Conservation (phyloP, 495 filamentous ascomycete genomes). For the Tuber magnatum region DNA sequence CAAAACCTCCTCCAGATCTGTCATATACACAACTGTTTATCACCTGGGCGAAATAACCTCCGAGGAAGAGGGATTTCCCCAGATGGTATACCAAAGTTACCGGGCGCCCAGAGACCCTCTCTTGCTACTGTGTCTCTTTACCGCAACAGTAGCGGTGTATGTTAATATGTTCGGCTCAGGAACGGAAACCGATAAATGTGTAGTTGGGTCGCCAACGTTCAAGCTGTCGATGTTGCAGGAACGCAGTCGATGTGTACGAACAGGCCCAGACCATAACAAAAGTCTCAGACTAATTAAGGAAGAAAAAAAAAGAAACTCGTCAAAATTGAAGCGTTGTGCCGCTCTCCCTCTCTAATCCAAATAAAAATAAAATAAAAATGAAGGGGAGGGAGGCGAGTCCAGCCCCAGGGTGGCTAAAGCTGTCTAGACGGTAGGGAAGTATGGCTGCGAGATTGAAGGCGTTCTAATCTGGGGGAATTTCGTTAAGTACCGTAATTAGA, state of each 20-base stretch:
- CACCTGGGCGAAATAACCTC: slow-evolving; percentile 31
- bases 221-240: slow-evolving; percentile 38
- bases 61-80: slow-evolving; percentile 30
- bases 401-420: slow-evolving; percentile 36
- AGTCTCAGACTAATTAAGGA: slow-evolving; percentile 40
- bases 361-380: slow-evolving; percentile 18
- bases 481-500: slow-evolving; percentile 21
- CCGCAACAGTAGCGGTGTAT: not conserved
- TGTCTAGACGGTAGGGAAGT: slow-evolving; percentile 31
- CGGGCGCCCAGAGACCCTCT: slow-evolving; percentile 17
- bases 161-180: slow-evolving; percentile 32
- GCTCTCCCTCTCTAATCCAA: slow-evolving; percentile 38
- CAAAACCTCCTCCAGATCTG: slow-evolving; percentile 54
- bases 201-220: slow-evolving; percentile 40
- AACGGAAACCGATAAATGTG: slow-evolving; percentile 38
- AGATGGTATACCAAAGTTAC: slow-evolving; percentile 24
- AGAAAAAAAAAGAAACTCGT: slow-evolving; percentile 22
- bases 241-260: slow-evolving; percentile 40
- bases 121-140: slow-evolving; percentile 13
- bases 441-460: slow-evolving; percentile 36
- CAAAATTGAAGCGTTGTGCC: slow-evolving; percentile 37
- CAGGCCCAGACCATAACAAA: slow-evolving; percentile 40
- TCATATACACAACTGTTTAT: slow-evolving; percentile 49
- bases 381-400: slow-evolving; percentile 38
- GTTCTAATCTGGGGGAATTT: slow-evolving; percentile 36